A percentile compares a stretch with the other conserved stretches of the same genome.
These are phyloP conservation scores for Epicoccum sorghinum DNA, from an alignment of 2,329 filamentous ascomycete species.

Conservation along the genomic window DNA sequence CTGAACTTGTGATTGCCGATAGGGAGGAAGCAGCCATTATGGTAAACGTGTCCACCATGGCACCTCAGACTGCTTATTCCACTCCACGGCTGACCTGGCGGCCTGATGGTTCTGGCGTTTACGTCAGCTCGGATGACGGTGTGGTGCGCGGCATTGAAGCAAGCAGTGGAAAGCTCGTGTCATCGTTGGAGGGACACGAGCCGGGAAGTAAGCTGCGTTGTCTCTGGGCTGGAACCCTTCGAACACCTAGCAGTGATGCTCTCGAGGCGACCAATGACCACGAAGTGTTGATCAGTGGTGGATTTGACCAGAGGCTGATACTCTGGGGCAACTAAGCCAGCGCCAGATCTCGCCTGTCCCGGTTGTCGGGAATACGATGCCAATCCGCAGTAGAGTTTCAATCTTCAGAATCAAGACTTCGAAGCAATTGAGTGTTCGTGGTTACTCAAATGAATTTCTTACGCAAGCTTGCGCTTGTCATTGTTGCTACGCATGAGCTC, in stretches of 20 bases:
- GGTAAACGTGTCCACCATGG: conserved; percentile 64
- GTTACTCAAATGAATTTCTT: not conserved
- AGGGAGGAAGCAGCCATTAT: conserved; percentile 65
- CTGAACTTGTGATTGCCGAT: conserved; percentile 58
- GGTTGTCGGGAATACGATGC: not conserved
- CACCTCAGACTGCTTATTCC: conserved; percentile 69
- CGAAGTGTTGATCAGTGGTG: conserved; percentile 66
- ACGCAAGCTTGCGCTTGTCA: not conserved
- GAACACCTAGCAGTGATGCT: conserved; percentile 18
- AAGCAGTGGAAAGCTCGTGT: conserved; percentile 62
- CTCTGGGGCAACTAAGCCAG: conserved; percentile 54
- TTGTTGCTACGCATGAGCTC: not conserved
- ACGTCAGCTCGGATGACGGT: conserved; percentile 70
- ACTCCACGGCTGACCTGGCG: conserved; percentile 68
- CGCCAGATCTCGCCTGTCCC: not conserved
- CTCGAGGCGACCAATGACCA: conserved; percentile 31
- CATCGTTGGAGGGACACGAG: conserved; percentile 61
- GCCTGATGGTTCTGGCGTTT: conserved; percentile 66
- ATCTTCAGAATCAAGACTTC: not conserved
- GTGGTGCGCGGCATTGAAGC: conserved; percentile 65
- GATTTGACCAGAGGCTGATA: conserved; percentile 67
- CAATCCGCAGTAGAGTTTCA: no score
- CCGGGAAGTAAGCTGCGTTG: conserved; percentile 64
- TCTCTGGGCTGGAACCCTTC: conserved; percentile 60
- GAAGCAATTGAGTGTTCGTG: not conserved